Conservation (phyloP, 768 basidiomycete genomes). For the Cystoderma amianthinum region DNA sequence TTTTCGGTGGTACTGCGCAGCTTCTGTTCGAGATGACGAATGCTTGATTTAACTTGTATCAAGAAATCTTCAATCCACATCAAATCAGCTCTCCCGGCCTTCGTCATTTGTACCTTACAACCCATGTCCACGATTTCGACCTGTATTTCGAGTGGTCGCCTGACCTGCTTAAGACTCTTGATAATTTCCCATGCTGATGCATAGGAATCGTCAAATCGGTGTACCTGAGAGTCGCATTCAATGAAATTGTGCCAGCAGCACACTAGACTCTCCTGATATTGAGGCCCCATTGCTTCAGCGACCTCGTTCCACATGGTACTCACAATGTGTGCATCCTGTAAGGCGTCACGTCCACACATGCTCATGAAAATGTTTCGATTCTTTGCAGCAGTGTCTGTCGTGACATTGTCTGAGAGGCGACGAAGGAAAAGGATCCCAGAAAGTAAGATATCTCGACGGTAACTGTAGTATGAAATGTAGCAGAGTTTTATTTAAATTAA, state of each 20-base stretch:
- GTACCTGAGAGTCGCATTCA: constrained; percentile 6
- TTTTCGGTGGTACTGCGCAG: not conserved
- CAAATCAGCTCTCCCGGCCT: constrained; percentile 4
- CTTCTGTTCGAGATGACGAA: not conserved
- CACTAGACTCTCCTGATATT: constrained; percentile 5
- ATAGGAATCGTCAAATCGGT: constrained; percentile 5
- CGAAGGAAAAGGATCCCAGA: constrained; percentile 11
- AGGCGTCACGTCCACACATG: constrained; percentile 7
- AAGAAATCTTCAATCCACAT: not conserved
- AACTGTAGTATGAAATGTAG: constrained; percentile 4
- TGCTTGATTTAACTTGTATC: not conserved
- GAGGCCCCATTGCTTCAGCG: not conserved
- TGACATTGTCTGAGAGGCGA: constrained; percentile 10
- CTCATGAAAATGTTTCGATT: constrained; percentile 8
- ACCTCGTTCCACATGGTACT: constrained; percentile 12
- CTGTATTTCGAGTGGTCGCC: constrained; percentile 7
- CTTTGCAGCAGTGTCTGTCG: constrained; percentile 3
- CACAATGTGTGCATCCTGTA: constrained; percentile 8
- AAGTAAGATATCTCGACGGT: constrained; percentile 4
- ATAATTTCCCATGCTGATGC: constrained; percentile 10
- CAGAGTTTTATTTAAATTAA: not conserved
- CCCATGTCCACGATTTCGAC: constrained; percentile 10
- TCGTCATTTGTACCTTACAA: constrained; percentile 2
- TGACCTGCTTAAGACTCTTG: constrained; percentile 1
- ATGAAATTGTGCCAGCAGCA: constrained; percentile 5